Base-by-base conservation (phyloP, 495 filamentous ascomycete species). In the Penicillium pulvis region DNA sequence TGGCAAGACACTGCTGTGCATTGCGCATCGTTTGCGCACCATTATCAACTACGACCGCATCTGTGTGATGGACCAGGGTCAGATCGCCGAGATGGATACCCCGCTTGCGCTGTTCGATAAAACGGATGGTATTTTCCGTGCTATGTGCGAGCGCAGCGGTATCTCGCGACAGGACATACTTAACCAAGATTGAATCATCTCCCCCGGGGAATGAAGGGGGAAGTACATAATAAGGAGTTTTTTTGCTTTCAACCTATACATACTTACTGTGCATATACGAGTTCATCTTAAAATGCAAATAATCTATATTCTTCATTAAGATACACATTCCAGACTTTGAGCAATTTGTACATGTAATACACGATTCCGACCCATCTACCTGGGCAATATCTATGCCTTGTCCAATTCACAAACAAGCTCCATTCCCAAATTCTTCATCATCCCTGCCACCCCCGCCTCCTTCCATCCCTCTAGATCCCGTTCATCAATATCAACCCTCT, bases 31-130 rank as follows among this genome's bases (percentile, higher is more conserved):
- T 11, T 73, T 97, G 63, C 85, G 90, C 58, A 97, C 94, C 0
- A 95, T 97, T 58, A 88, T 96, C 58, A 83, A 86, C n/a, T 97
- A 97, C 66, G 94, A 98, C 69, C 84, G 93, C 7, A 96, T 98
- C 61, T 92, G 90, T 57, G 93, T 98, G 35, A 96, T 98, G 93
- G 93, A 97, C 57, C 81, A 85, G 31, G 93, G 93, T 1, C 71
- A 75, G 36, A 96, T 98, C 62, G 90, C 87, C 2, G 92, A 97
- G 80, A 77, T 97, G 64, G 94, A 87, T 52, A 75, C 83, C n/a
- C 93, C 93, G 26, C 53, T 86, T 47, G 75, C 74, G 19, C 73
- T 98, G 58, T 97, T 85, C 81, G 75, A 88, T 61, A 73, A 74
- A 7, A 66, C 80, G 43, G 84, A 79, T 8, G 87, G 93, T 0